phyloP scores from a whole-genome alignment of 371 early-diverging fungal species.

The Mucor circinelloides region DNA sequence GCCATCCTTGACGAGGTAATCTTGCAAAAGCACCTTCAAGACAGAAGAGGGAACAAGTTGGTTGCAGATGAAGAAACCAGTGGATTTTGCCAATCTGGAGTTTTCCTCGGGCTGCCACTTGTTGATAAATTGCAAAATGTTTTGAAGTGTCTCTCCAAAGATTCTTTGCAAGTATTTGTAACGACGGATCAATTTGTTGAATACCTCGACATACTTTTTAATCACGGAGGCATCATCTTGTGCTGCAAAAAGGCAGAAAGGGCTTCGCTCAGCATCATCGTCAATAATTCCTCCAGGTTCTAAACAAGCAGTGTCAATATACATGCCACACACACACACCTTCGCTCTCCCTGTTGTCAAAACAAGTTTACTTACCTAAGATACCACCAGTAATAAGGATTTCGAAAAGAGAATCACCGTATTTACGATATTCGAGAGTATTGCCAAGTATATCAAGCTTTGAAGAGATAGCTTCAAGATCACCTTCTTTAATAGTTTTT shows the following conservation, averaged over 20 bases:
- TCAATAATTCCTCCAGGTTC: conserved; percentile 91
- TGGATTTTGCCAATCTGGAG: conserved; percentile 78
- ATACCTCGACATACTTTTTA: conserved; percentile 78
- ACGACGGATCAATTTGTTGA: conserved; percentile 86
- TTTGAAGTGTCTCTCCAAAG: conserved; percentile 84
- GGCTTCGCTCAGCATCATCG: conserved; percentile 78
- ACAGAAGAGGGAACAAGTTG: conserved; percentile 70
- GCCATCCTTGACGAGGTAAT: conserved; percentile 92
- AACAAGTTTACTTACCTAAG: conserved; percentile 68
- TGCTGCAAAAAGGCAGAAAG: conserved; percentile 84
- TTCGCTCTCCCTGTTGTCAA: neutral
- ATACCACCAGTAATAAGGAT: conserved; percentile 89
- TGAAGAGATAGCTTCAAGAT: conserved; percentile 71
- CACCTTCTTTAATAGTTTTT: conserved; percentile 59
- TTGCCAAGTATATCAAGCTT: conserved; percentile 83
- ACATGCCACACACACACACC: neutral
- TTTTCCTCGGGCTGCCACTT: conserved; percentile 79
- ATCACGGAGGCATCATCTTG: conserved; percentile 72
- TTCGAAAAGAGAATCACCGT: conserved; percentile 94
- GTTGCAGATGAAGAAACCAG: conserved; percentile 74
- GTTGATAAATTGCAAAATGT: conserved; percentile 87
- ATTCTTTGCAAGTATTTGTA: conserved; percentile 90
- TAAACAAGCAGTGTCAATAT: conserved; percentile 21
- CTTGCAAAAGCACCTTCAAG: conserved; percentile 80
- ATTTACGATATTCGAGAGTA: conserved; percentile 91